These are phyloP conservation scores for Picochlorum sp. DNA, from an alignment of 139 green algal species.

Conservation along the genomic window DNA sequence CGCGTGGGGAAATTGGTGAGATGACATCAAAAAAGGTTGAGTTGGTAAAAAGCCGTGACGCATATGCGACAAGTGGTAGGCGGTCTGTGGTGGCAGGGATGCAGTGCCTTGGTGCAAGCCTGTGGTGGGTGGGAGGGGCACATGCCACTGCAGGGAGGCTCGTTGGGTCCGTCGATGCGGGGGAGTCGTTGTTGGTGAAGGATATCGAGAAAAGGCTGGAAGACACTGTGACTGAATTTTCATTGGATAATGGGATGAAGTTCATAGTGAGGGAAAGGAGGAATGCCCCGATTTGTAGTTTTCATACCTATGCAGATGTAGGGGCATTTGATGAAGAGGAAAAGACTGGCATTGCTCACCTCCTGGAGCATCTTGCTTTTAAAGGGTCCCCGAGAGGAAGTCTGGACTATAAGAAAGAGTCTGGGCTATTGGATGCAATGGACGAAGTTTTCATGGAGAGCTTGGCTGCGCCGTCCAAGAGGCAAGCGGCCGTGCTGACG, in stretches of 20 bases:
- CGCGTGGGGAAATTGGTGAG: no score
- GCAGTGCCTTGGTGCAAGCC: no score
- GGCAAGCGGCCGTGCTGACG: slow-evolving; percentile 4
- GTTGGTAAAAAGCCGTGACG: no score
- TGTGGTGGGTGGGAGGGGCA: no score
- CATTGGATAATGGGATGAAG: slow-evolving; percentile 71
- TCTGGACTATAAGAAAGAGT: slow-evolving; percentile 27
- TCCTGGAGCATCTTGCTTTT: slow-evolving; percentile 84
- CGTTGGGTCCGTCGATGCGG: background rate
- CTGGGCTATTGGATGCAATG: slow-evolving; percentile 46
- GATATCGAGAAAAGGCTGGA: background rate
- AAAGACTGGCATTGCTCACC: slow-evolving; percentile 66
- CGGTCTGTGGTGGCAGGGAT: no score
- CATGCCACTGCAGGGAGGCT: background rate
- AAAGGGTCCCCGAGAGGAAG: slow-evolving; percentile 51
- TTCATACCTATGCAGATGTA: slow-evolving; percentile 63
- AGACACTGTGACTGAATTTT: slow-evolving; percentile 51
- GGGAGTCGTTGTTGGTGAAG: background rate
- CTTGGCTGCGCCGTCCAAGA: slow-evolving; percentile 10
- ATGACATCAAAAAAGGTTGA: no score
- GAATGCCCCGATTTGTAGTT: slow-evolving; percentile 56
- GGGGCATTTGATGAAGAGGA: slow-evolving; percentile 68
- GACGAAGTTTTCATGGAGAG: slow-evolving; percentile 65
- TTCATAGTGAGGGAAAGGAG: slow-evolving; percentile 70
- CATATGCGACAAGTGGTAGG: no score